Evolutionary conservation across 2,329 filamentous ascomycete species (phyloP), one percentile per base, ranked within the genome.

Genomic region (Monosporascus sp.): DNA sequence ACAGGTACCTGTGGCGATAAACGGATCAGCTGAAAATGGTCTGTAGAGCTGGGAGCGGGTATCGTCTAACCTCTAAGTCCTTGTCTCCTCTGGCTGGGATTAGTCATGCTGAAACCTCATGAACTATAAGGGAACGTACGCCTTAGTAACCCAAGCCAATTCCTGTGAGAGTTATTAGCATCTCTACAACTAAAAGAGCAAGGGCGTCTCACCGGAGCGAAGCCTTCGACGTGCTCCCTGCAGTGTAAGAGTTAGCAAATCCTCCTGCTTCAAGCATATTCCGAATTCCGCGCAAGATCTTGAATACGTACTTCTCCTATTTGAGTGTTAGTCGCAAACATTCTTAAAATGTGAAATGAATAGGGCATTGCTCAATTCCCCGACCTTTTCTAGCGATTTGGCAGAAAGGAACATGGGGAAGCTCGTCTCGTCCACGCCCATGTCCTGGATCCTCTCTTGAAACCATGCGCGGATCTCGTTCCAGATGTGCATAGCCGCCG

Each of bases 141-240:
- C 89, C 72, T 90, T 89, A 50, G 89, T 94, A 27, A 94, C 89
- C 89, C 89, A 94, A 52, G 89, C 89, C 60, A 94, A 81, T 72
- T 94, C 89, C 43, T 46, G 14, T 8, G 14, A n/a, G 25, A 46
- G 5, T 31, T n/a, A 15, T 46, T 46, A 46, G 43, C 24, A 46
- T 46, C 11, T 14, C 4, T 5, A 31, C 24, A 46, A 5, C 24
- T 18, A 5, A n/a, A 46, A 7, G 24, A 27, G 14, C 6, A 20
- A 18, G 9, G 39, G n/a, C 11, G n/a, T 25, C 43, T 8, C 25
- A 46, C 43, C 37, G 94, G 92, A 50, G 94, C 94, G 70, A 99
- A 99, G n/a, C 94, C 94, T 72, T 99, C 93, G 57, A 99, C 89
- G 71, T 99, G 94, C 65, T 94, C 89, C 81, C 97, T 97, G 74